Percentiles rank a stretch among this genome's conserved stretches.
Evolutionary conservation across 116 monocot species (phyloP).

Genomic region (Papilionanthe hybrid): DNA sequence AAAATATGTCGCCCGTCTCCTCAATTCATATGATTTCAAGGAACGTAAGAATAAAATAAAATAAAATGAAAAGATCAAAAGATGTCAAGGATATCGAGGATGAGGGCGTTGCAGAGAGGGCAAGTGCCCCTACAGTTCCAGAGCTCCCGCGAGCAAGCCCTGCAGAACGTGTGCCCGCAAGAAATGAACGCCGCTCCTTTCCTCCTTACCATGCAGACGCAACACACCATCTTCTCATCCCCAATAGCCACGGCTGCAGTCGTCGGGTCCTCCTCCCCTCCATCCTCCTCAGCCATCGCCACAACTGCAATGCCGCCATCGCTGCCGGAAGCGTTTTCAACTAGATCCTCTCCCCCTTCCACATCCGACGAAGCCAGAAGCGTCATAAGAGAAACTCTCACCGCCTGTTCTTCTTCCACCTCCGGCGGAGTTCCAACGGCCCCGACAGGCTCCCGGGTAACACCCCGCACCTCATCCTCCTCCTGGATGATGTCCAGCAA

Average conservation of each 20-base stretch:
- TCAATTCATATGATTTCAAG: no score
- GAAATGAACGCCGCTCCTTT: slow-evolving; percentile 63
- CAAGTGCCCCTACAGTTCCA: slow-evolving; percentile 38
- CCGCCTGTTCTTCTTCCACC: not conserved
- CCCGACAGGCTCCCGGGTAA: not conserved
- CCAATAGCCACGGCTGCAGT: no score
- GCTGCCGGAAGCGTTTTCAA: not conserved
- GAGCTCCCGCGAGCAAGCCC: slow-evolving; percentile 54
- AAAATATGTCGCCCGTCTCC: no score
- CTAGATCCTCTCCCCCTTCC: not conserved
- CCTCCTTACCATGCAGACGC: slow-evolving; percentile 55
- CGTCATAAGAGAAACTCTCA: slow-evolving; percentile 3
- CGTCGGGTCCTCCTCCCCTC: not conserved
- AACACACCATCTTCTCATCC: slow-evolving; percentile 27
- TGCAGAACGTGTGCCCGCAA: slow-evolving; percentile 72
- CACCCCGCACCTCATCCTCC: not conserved
- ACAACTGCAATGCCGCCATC: not conserved
- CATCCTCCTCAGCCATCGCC: not conserved
- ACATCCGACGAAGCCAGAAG: not conserved
- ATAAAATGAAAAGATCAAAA: slow-evolving; percentile 22
- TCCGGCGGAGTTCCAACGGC: not conserved
- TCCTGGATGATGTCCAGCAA: not conserved
- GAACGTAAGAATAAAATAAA: no score
- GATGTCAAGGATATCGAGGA: slow-evolving; percentile 55
- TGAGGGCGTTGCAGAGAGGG: slow-evolving; percentile 50